Evolutionary conservation across 139 green algal genomes (phyloP), one percentile per base, ranked within the genome.

Genomic region (Eudorina sp.): DNA sequence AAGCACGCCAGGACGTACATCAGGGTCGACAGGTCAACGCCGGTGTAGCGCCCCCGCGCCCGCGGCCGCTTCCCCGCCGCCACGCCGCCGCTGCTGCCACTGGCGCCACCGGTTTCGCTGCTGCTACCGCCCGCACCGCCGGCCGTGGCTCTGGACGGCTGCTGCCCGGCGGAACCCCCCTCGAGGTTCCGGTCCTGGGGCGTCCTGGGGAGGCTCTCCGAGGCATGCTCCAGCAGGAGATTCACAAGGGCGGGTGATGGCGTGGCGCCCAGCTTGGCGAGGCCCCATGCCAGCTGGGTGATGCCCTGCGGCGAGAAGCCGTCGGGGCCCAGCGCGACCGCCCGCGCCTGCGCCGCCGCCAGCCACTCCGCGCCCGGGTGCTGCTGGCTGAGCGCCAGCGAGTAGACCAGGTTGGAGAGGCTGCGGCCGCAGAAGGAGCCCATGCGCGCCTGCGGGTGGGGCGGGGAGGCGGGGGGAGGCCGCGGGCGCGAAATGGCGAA

Each of bases 331-430:
- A 84, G 60, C 62, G 27, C 21, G 75, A 40, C 45, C 18, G 77
- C 74, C 48, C 46, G 77, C 51, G 74, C 55, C 77, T 83, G 64
- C 48, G 69, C 62, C 11, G 80, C 79, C 21, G n/a, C 25, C 58
- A 91, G 58, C 82, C 81, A 91, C 3, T 68, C 58, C 19, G 41
- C 8, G 19, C 88, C 62, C 14, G 88, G 88, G 46, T 86, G 60
- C 55, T 88, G 73, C 45, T 85, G 80, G 7, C 46, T 83, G 25
- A 62, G 46, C 31, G 51, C 83, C 45, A 91, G 60, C 29, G 88
- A 55, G 73, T 91, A 86, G 2, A 85, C 48, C 5, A 76, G 6
- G 13, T 74, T 88, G 45, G 74, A 83, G 36, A 91, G 80, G 23
- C 55, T 62, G 51, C 77, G 88, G 4, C 74, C 43, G 34, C 23